Percentiles rank a stretch among this genome's conserved stretches.
These are phyloP conservation scores for Atkinsonella texensis DNA, from an alignment of 2,329 filamentous ascomycete genomes.

Conservation along the genomic window DNA sequence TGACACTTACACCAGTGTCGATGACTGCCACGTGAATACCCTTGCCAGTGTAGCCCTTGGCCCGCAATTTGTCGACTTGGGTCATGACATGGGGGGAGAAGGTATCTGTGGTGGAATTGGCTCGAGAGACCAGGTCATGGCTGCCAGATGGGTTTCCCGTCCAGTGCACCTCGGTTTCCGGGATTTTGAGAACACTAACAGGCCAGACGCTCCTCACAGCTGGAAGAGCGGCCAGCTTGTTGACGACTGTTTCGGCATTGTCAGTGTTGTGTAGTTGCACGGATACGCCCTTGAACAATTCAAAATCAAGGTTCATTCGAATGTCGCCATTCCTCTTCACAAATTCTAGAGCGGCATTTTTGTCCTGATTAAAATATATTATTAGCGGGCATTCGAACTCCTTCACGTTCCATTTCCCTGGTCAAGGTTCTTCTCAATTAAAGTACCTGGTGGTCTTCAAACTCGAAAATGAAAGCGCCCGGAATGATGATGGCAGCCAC, in stretches of 20 bases:
- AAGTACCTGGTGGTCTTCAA: conserved; percentile 1
- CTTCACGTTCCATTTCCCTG: neutral
- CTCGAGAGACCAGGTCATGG: conserved; percentile 1
- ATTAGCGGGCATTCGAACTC: neutral
- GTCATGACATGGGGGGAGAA: conserved; percentile 42
- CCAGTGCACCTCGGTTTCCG: conserved; percentile 9
- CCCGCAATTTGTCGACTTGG: conserved; percentile 40
- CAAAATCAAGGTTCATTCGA: conserved; percentile 12
- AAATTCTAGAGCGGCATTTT: neutral
- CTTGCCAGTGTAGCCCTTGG: conserved; percentile 35
- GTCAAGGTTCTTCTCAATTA: neutral
- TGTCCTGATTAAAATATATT: neutral
- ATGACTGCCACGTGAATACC: conserved; percentile 42
- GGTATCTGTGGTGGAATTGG: conserved; percentile 10
- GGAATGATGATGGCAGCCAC: neutral
- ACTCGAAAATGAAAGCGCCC: conserved; percentile 4
- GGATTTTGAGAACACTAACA: conserved; percentile 6
- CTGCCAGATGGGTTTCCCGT: neutral
- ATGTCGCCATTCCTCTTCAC: conserved; percentile 3
- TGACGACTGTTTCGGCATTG: conserved; percentile 23
- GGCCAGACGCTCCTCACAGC: conserved; percentile 20
- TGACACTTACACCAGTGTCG: conserved; percentile 29
- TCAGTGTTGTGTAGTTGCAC: conserved; percentile 15
- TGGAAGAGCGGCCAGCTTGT: conserved; percentile 16
- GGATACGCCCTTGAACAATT: conserved; percentile 16